Base-by-base conservation (phyloP, 169 alveolate genomes). In the Eimeria acervulina region DNA sequence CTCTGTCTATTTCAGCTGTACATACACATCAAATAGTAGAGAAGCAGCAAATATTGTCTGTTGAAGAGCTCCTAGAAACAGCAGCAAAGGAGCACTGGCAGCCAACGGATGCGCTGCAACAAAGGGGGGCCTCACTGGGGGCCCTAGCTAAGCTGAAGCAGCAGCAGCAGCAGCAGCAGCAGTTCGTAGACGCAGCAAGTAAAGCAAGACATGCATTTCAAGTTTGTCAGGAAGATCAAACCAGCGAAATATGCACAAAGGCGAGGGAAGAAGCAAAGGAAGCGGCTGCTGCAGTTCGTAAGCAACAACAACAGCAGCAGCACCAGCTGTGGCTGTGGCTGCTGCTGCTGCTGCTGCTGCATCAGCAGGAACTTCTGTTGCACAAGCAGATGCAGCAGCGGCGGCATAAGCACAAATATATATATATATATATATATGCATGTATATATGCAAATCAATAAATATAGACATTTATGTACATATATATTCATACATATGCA, bases 151-250 rank as follows among this genome's bases (percentile, higher is more conserved):
- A 74, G 47, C 26, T 74, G 1, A n/a, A 28, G 84, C 52, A n/a
- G 55, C 55, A 74, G 51, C 42, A 74, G 84, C 84, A 38, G 84
- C 84, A 74, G 84, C 42, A 74, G 84, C 42, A 21, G 31, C 84
- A 33, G 26, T 74, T 5, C 31, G 47, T n/a, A 28, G 42, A 13
- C 23, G 84, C 84, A 23, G 42, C 84, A 74, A 74, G 13, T 28
- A 47, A 10, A 19, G 84, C 84, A 23, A 74, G 31, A 74, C 19
- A 74, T 21, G 84, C 84, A 33, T 0, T 74, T 12, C 51, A 74
- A 40, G 26, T 74, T 13, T 74, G 84, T 26, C 31, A 74, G 26
- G 84, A 7, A 74, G 52, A 74, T 74, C 21, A 13, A 31, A 21
- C 23, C 26, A 40, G 26, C 8, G 47, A 74, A 21, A 47, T 21